These are phyloP conservation scores for Laetiporus sulphureus DNA, from an alignment of 1,284 basidiomycete species.

Conservation along the genomic window DNA sequence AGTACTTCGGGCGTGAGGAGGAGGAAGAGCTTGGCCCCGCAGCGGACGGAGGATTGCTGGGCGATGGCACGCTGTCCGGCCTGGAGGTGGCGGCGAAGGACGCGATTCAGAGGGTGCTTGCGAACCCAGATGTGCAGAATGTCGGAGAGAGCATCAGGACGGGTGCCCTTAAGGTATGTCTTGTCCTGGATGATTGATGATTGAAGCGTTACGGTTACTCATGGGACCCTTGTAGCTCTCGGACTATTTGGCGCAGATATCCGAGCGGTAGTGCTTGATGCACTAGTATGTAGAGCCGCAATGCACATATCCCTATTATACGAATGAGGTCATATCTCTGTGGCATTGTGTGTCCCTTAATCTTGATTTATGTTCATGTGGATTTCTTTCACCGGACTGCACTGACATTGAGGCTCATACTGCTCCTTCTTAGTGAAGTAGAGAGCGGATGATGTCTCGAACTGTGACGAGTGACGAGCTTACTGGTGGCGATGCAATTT, in stretches of 20 bases:
- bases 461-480: too few species aligned
- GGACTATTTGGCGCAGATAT: slow-evolving; percentile 74
- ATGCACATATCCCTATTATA: too few species aligned
- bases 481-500: too few species aligned
- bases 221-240: slow-evolving; percentile 45
- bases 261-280: slow-evolving; percentile 54
- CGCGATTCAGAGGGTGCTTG: slow-evolving; percentile 70
- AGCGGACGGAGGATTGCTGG: slow-evolving; percentile 46
- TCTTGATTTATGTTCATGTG: too few species aligned
- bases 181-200: slow-evolving; percentile 3
- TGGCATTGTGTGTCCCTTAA: too few species aligned
- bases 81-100: slow-evolving; percentile 81
- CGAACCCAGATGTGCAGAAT: slow-evolving; percentile 89
- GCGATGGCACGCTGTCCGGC: slow-evolving; percentile 66
- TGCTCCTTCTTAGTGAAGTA: too few species aligned
- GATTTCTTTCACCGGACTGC: too few species aligned
- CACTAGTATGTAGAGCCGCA: too few species aligned
- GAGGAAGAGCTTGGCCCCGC: slow-evolving; percentile 51
- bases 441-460: too few species aligned
- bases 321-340: too few species aligned
- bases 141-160: slow-evolving; percentile 77
- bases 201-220: too few species aligned
- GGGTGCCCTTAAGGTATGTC: slow-evolving; percentile 79
- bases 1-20: slow-evolving; percentile 92
- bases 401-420: too few species aligned